phyloP scores from a whole-genome alignment of 2,329 filamentous ascomycete species.

The Sporothrix euskadiensis region DNA sequence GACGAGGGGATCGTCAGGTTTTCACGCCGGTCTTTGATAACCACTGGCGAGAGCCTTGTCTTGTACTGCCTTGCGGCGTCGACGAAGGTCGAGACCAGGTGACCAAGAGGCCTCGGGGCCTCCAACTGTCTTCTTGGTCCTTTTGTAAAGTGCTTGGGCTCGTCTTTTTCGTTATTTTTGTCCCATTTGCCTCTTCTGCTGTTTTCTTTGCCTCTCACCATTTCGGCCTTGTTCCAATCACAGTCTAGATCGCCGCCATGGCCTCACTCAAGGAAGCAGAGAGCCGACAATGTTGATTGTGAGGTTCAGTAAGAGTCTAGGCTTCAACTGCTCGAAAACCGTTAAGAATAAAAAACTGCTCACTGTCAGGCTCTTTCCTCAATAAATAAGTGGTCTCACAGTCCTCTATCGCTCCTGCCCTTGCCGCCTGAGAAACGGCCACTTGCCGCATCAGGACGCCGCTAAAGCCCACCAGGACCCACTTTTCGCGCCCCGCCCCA shows the following conservation, averaged over 20 bases:
- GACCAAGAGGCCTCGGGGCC: background rate
- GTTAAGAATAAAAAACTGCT: background rate
- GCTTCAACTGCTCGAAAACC: background rate
- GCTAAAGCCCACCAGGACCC: background rate
- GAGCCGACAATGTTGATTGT: background rate
- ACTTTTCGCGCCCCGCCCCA: constrained; percentile 13
- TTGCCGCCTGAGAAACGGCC: background rate
- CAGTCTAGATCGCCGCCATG: background rate
- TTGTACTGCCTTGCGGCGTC: background rate
- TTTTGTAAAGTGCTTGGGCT: background rate
- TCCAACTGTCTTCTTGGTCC: background rate
- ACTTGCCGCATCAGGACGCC: constrained; percentile 4
- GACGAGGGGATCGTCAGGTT: too few relatives aligned
- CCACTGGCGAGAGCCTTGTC: background rate
- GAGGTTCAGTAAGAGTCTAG: background rate
- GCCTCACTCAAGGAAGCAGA: background rate
- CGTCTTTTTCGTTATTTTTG: background rate
- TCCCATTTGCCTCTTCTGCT: background rate
- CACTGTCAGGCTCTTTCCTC: background rate
- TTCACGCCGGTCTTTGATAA: background rate
- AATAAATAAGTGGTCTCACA: background rate
- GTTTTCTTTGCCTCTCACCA: background rate
- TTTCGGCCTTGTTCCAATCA: background rate
- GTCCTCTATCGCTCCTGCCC: background rate
- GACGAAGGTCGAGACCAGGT: background rate